Percentiles rank a stretch among this genome's conserved stretches.
Evolutionary conservation across 2,329 filamentous ascomycete genomes (phyloP).

Genomic region (Hysterium pulicare): DNA sequence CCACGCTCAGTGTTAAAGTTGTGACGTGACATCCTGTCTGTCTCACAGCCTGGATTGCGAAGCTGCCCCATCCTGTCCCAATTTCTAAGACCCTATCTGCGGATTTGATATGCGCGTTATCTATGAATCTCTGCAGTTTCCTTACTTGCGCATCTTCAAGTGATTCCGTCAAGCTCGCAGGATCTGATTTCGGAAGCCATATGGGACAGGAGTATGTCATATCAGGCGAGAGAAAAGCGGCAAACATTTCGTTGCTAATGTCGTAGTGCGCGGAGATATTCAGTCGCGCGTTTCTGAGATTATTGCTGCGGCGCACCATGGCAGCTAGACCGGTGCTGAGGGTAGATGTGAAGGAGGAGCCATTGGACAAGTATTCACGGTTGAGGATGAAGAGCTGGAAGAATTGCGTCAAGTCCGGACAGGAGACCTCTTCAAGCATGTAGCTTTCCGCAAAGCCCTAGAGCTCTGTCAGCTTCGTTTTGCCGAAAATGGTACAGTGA

Average conservation of each 20-base stretch:
- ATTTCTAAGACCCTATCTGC: slow-evolving; percentile 71
- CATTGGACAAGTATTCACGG: slow-evolving; percentile 61
- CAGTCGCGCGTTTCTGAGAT: slow-evolving; percentile 50
- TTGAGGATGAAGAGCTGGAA: slow-evolving; percentile 73
- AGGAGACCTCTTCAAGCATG: slow-evolving; percentile 69
- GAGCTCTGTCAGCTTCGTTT: slow-evolving; percentile 1
- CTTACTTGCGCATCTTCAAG: slow-evolving; percentile 65
- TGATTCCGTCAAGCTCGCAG: slow-evolving; percentile 49
- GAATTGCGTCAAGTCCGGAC: slow-evolving; percentile 63
- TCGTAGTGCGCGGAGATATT: slow-evolving; percentile 74
- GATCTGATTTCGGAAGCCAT: slow-evolving; percentile 51
- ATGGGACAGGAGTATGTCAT: slow-evolving; percentile 75
- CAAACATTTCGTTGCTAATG: slow-evolving; percentile 73
- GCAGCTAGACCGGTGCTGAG: slow-evolving; percentile 57
- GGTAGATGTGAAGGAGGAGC: slow-evolving; percentile 59
- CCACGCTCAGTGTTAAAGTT: slow-evolving; percentile 63
- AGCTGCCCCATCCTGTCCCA: slow-evolving; percentile 72
- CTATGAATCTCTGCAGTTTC: slow-evolving; percentile 64
- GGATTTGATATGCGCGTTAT: slow-evolving; percentile 60
- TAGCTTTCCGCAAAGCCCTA: slow-evolving; percentile 68
- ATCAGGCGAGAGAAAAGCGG: slow-evolving; percentile 68
- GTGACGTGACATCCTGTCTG: slow-evolving; percentile 67
- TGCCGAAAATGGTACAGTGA: background rate
- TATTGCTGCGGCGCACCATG: slow-evolving; percentile 48
- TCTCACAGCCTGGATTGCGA: slow-evolving; percentile 66